Base-by-base conservation (phyloP, 2,329 filamentous ascomycete genomes). In the Pyrenophora tritici-repentis region DNA sequence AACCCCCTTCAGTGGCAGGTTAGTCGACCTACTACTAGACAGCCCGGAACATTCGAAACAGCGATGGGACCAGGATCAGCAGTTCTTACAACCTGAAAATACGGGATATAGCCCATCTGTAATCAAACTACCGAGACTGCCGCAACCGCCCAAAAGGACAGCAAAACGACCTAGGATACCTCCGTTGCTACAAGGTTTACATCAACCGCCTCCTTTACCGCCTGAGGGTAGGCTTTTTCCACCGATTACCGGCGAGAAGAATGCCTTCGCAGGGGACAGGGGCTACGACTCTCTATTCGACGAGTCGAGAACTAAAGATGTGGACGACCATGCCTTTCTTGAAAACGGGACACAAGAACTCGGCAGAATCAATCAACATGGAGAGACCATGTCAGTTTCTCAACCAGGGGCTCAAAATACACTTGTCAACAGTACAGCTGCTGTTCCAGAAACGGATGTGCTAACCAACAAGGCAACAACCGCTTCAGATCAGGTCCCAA, bases 191-290 rank as follows among this genome's bases (percentile, higher is more conserved):
- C 84, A 84, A 61, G 83, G 83, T 6, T 69, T 87, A 36, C 83
- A 86, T 68, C 83, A 87, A 55, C 84, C 84, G 2, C 84, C 84
- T 12, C 83, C 83, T 7, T 50, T 70, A 3, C 67, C 67, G 12
- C 66, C 70, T 3, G 81, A 85, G 66, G 82, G 82, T 38, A 79
- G 81, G 10, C 70, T 86, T 6, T 79, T 86, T 40, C 84, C 84
- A 5, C 82, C 82, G 3, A 87, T 87, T 47, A 82, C 81, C 57
- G 76, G 79, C 24, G 79, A 80, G 29, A 59, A 62, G n/a, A 63
- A 55, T 39, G 55, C 55, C 16, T 64, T 69, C 47, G 50, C 60
- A 16, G 45, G 45, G 18, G 50, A 53, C 12, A 41, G 45, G 33
- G 49, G 46, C 3, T 54, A 62, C 31, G 50, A 59, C 4, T 51